Evolutionary conservation across 805 yeast genomes (phyloP), one percentile per base, ranked within the genome.

Genomic region (Yarrowia keelungensis): DNA sequence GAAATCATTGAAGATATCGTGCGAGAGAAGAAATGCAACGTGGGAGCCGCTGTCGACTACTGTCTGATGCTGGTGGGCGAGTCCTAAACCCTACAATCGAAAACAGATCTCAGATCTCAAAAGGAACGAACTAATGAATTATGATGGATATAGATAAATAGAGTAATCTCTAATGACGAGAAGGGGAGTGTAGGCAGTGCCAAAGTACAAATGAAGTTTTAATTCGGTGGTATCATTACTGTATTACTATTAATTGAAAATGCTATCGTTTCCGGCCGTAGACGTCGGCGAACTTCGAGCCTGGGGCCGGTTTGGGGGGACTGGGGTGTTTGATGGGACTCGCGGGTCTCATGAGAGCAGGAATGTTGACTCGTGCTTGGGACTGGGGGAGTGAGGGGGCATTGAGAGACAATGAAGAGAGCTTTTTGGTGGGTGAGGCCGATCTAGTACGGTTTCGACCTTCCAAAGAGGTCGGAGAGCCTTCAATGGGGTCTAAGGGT

Each of bases 41-140:
- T 90, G 7, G 96, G 92, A 39, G 84, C 83, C 10, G 89, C 93
- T 64, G 89, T 92, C 9, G 97, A 91, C 75, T 85, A 86, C 12
- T 81, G 87, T 70, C 73, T 85, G 49, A 49, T 47, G 67, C 67
- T 62, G 22, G 67, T 62, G 15, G 65, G 65, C 4, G 65, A 59
- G 41, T 43, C 62, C 15, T 54, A 41, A 32, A 12, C 41, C 51
- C 22, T 15, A 47, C 51, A 47, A 47, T 26, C 36, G 36, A 26
- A 38, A 38, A 38, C 22, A 19, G 14, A 16, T 15, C 32, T 1
- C 4, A 26, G 32, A 26, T 5, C 19, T n/a, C 22, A 38, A 53
- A 51, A 53, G 39, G 45, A 38, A 38, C 12, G 39, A 38, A 38
- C 8, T 38, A 41, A 56, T 42, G 61, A 54, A 39, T 39, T 14